Evolutionary conservation across 371 early-diverging fungal species (phyloP).

Genomic region (Chytridium lagenaria): DNA sequence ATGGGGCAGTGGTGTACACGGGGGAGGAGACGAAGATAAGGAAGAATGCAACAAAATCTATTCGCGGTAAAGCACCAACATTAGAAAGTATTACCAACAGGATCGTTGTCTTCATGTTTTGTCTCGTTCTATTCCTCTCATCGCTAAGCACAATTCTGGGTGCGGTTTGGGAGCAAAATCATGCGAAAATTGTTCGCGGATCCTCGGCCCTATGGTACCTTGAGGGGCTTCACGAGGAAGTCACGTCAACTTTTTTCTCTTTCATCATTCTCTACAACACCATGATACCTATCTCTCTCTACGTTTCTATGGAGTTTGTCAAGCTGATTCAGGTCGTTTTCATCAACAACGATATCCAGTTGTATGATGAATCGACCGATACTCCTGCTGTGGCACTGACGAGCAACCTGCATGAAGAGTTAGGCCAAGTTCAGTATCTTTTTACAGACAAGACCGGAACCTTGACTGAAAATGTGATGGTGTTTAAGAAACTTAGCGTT

Average conservation of each 20-base stretch:
- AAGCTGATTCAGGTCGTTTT: constrained; percentile 62
- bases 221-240: background rate
- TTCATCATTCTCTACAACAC: constrained; percentile 72
- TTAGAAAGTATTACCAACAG: constrained; percentile 70
- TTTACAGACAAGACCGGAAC: constrained; percentile 85
- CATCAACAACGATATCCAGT: constrained; percentile 82
- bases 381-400: constrained; percentile 69
- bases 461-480: constrained; percentile 74
- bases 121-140: constrained; percentile 52
- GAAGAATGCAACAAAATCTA: constrained; percentile 74
- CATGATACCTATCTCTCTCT: constrained; percentile 96
- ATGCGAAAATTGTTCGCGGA: background rate
- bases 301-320: constrained; percentile 91
- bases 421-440: constrained; percentile 94
- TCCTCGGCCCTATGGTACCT: constrained; percentile 27
- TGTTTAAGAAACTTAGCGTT: constrained; percentile 79
- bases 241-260: constrained; percentile 20
- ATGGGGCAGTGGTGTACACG: constrained; percentile 86
- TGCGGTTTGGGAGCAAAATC: constrained; percentile 24
- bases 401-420: constrained; percentile 87
- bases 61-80: constrained; percentile 69
- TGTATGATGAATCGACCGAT: constrained; percentile 84
- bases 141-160: constrained; percentile 17
- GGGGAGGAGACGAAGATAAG: constrained; percentile 94
- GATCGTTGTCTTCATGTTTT: constrained; percentile 70